Evolutionary conservation across 2,329 filamentous ascomycete genomes (phyloP).

Genomic region (Aspergillus persii): DNA sequence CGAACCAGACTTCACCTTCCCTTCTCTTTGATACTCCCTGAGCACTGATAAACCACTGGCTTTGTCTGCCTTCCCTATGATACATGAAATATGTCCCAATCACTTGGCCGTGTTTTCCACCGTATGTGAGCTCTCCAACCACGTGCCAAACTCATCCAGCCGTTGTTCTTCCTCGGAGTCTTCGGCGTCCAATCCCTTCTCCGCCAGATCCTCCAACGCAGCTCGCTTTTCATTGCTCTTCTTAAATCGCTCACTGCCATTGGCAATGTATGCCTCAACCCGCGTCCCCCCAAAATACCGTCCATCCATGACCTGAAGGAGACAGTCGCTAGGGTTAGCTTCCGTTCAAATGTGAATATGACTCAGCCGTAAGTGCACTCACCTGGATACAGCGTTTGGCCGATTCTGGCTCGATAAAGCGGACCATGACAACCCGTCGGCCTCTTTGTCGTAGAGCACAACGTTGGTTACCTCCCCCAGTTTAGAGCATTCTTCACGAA

Average conservation of each 20-base stretch:
- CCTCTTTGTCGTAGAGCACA: conserved; percentile 82
- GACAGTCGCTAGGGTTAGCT: not conserved
- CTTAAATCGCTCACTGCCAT: conserved; percentile 69
- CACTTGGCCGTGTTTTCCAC: conserved; percentile 27
- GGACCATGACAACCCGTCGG: conserved; percentile 78
- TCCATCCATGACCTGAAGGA: conserved; percentile 65
- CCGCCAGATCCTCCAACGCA: conserved; percentile 47
- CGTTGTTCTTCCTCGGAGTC: conserved; percentile 46
- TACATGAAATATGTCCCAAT: conserved; percentile 2
- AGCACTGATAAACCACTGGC: not conserved
- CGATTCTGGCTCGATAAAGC: conserved; percentile 69
- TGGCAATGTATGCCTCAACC: conserved; percentile 69
- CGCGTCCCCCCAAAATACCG: conserved; percentile 72
- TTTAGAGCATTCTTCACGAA: conserved; percentile 84
- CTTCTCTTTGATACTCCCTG: too few relatives aligned
- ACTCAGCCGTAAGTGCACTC: conserved; percentile 13
- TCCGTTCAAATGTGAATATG: not conserved
- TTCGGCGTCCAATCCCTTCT: conserved; percentile 41
- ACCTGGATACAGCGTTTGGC: conserved; percentile 68
- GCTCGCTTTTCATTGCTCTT: conserved; percentile 57
- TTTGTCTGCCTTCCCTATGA: not conserved
- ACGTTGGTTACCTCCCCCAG: conserved; percentile 87
- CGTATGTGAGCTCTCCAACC: conserved; percentile 38
- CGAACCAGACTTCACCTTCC: not conserved
- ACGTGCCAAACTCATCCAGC: conserved; percentile 50